Percentiles rank a stretch among this genome's conserved stretches.
Evolutionary conservation across 768 basidiomycete genomes (phyloP).

Genomic region (Mycena belliarum): DNA sequence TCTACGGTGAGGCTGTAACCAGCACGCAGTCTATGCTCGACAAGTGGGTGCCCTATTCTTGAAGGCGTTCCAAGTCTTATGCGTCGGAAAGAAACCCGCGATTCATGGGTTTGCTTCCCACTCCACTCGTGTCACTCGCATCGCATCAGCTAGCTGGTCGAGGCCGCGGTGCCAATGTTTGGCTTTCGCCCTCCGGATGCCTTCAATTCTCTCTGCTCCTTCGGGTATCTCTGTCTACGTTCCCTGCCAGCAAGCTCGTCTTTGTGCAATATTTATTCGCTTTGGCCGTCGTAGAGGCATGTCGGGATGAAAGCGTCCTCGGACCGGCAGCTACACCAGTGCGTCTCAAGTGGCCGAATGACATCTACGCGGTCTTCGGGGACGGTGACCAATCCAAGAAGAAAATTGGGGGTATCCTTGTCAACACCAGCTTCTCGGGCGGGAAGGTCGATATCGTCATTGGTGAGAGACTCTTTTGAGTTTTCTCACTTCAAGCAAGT

Average conservation of each 20-base stretch:
- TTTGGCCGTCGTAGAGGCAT: constrained; percentile 86
- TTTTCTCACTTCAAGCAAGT: no score
- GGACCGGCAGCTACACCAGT: constrained; percentile 57
- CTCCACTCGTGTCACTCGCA: constrained; percentile 81
- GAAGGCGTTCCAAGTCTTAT: constrained; percentile 4
- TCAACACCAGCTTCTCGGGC: constrained; percentile 82
- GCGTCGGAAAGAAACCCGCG: constrained; percentile 63
- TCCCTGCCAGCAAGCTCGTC: constrained; percentile 71
- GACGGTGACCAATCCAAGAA: constrained; percentile 49
- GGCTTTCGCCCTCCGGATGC: constrained; percentile 92
- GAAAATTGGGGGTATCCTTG: constrained; percentile 91
- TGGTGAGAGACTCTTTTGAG: constrained; percentile 47
- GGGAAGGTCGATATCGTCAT: constrained; percentile 76
- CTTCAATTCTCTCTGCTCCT: constrained; percentile 81
- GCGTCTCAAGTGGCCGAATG: constrained; percentile 96
- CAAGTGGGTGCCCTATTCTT: constrained; percentile 56
- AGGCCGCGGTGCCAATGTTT: constrained; percentile 85
- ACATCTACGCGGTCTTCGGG: constrained; percentile 75
- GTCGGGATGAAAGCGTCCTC: constrained; percentile 58
- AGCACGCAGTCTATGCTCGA: constrained; percentile 96
- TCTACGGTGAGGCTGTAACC: constrained; percentile 89
- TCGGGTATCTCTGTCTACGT: constrained; percentile 50
- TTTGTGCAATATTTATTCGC: constrained; percentile 94
- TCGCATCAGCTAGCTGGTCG: constrained; percentile 86
- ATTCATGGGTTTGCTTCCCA: constrained; percentile 66